Evolutionary conservation across 164 flowering plant genomes (phyloP), one percentile per base, ranked within the genome.

Genomic region (Umbilicus rupestris): DNA sequence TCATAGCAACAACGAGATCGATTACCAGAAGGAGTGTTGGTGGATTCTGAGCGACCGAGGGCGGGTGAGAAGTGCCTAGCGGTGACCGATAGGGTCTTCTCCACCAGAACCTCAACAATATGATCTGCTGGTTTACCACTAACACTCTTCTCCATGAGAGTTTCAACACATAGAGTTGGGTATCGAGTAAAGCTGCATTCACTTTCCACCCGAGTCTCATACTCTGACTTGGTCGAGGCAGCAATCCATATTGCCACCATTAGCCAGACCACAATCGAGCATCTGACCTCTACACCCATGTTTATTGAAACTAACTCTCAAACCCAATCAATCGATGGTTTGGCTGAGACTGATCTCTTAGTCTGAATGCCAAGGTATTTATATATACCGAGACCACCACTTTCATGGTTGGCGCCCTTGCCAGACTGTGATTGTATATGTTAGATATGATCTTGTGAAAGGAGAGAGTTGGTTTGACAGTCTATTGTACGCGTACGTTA

Each of bases 121-220:
- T n/a, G n/a, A 65, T 72, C 70, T 44, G 67, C 68, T 33, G 37
- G 64, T n/a, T n/a, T 16, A 10, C 69, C 65, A 39, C 58, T 62
- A 57, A 16, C n/a, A 20, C 64, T 5, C 0, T 35, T 29, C 75
- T 24, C 58, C 29, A 24, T 52, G 30, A 81, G 35, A 57, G 80
- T 70, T 47, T 68, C 69, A 12, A 73, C 71, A 59, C 85, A 81
- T 1, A 78, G 74, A 22, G 12, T 20, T 22, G 85, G 83, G 64
- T 76, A 81, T 35, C 67, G 72, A 19, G 87, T 73, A 3, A 73
- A 72, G 63, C 71, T 46, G 69, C 86, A 80, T 66, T 73, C 58
- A 30, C 33, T 16, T 2, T 24, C 24, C 20, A 70, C 73, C 2
- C 35, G 46, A 39, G 55, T 24, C 19, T 42, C 12, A 15, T 66